A percentile compares a stretch with the other conserved stretches of the same genome.
Evolutionary conservation across 495 filamentous ascomycete genomes (phyloP).

Genomic region (Penicillium paxilli): DNA sequence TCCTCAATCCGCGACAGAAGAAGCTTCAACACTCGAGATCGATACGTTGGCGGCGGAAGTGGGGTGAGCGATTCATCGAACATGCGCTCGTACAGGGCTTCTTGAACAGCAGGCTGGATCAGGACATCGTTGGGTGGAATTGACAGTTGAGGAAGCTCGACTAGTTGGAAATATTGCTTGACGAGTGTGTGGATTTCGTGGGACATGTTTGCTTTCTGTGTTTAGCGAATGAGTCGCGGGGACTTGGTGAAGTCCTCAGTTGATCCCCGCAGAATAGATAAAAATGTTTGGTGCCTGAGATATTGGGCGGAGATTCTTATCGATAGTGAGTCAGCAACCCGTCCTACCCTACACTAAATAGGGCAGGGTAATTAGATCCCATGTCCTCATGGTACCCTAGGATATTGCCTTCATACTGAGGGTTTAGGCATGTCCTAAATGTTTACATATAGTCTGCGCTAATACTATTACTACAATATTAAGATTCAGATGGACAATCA

Average conservation of each 20-base stretch:
- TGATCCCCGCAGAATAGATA: background rate
- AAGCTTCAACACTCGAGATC: conserved; percentile 68
- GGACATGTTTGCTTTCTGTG: background rate
- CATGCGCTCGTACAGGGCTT: conserved; percentile 59
- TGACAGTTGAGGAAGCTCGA: conserved; percentile 54
- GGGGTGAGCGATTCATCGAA: conserved; percentile 57
- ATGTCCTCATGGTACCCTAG: too few relatives aligned
- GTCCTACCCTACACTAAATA: too few relatives aligned
- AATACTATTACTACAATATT: too few relatives aligned
- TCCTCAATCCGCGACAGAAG: conserved; percentile 65
- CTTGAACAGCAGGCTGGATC: conserved; percentile 55
- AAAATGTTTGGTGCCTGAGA: background rate
- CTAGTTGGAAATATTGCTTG: conserved; percentile 67
- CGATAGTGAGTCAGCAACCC: too few relatives aligned
- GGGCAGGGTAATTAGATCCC: too few relatives aligned
- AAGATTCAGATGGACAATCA: too few relatives aligned
- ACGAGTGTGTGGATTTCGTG: conserved; percentile 25
- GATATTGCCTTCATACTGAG: too few relatives aligned
- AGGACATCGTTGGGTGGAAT: conserved; percentile 56
- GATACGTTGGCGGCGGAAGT: conserved; percentile 66
- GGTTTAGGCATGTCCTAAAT: too few relatives aligned
- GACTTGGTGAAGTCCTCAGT: background rate
- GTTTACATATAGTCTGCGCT: too few relatives aligned
- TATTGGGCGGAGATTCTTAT: too few relatives aligned
- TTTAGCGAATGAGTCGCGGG: background rate